These are phyloP conservation scores for Vaccinium vitisidaea DNA, from an alignment of 148 eudicot species.

Conservation along the genomic window DNA sequence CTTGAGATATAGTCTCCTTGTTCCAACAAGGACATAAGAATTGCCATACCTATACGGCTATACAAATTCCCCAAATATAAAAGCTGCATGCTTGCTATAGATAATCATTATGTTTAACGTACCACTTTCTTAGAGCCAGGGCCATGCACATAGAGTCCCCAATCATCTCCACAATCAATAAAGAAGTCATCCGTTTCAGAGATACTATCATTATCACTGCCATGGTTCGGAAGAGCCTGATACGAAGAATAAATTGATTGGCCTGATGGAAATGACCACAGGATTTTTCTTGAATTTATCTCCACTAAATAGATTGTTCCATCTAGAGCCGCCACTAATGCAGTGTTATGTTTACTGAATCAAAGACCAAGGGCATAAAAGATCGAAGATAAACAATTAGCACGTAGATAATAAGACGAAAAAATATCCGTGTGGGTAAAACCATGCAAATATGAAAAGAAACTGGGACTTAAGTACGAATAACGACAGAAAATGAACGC, in stretches of 20 bases:
- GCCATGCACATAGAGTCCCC: constrained; percentile 60
- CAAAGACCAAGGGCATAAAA: constrained; percentile 4
- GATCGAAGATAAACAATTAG: constrained; percentile 5
- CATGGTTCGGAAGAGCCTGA: constrained; percentile 47
- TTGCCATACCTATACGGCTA: background rate
- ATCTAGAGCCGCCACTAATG: constrained; percentile 75
- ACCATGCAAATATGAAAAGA: background rate
- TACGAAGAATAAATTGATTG: constrained; percentile 70
- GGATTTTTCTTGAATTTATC: constrained; percentile 50
- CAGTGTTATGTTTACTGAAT: constrained; percentile 53
- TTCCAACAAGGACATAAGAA: background rate
- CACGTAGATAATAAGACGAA: background rate
- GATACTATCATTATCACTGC: constrained; percentile 35
- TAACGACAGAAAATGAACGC: background rate
- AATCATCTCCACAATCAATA: constrained; percentile 82
- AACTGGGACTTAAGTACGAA: background rate
- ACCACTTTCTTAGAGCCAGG: constrained; percentile 54
- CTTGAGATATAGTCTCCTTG: background rate
- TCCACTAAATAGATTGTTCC: constrained; percentile 75
- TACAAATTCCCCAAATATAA: background rate
- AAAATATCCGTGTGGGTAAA: background rate
- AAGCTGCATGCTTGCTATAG: background rate
- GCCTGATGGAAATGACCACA: constrained; percentile 89
- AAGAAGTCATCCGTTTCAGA: constrained; percentile 43
- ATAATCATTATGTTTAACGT: constrained; percentile 14